A percentile compares a stretch with the other conserved stretches of the same genome.
Conservation (phyloP, 495 filamentous ascomycete genomes). For the Venustampulla echinocandica region DNA sequence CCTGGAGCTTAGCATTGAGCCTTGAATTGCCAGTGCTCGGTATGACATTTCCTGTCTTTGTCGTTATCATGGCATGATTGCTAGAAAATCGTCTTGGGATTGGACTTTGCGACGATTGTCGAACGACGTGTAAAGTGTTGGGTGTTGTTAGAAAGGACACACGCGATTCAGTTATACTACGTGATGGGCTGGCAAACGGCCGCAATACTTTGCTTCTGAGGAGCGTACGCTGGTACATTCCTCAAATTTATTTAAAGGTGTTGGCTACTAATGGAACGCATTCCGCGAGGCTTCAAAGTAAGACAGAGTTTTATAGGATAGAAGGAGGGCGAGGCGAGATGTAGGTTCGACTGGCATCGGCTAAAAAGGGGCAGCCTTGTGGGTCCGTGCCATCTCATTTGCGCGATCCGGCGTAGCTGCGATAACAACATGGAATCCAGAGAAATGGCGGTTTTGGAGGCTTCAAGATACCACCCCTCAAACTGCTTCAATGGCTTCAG, state of each 20-base stretch:
- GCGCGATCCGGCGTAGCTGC: no score
- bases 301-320: no score
- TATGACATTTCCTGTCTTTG: constrained; percentile 5
- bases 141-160: constrained; percentile 5
- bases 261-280: constrained; percentile 2
- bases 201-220: constrained; percentile 7
- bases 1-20: constrained; percentile 8
- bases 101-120: constrained; percentile 3
- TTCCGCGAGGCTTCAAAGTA: no score
- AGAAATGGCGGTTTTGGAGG: no score
- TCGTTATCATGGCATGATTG: constrained; percentile 7
- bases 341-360: no score
- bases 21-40: constrained; percentile 9
- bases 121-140: constrained; percentile 4
- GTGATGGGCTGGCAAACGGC: constrained; percentile 3
- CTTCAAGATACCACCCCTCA: no score
- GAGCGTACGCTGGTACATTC: constrained; percentile 9
- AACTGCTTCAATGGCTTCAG: no score
- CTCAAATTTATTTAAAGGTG: constrained; percentile 7
- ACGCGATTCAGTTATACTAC: constrained; percentile 4
- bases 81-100: constrained; percentile 9
- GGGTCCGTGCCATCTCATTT: no score
- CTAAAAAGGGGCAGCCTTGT: no score
- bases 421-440: no score
- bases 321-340: no score